Evolutionary conservation across 192 early-diverging fungal genomes (phyloP), one percentile per base, ranked within the genome.

Genomic region (Podila minutissima): DNA sequence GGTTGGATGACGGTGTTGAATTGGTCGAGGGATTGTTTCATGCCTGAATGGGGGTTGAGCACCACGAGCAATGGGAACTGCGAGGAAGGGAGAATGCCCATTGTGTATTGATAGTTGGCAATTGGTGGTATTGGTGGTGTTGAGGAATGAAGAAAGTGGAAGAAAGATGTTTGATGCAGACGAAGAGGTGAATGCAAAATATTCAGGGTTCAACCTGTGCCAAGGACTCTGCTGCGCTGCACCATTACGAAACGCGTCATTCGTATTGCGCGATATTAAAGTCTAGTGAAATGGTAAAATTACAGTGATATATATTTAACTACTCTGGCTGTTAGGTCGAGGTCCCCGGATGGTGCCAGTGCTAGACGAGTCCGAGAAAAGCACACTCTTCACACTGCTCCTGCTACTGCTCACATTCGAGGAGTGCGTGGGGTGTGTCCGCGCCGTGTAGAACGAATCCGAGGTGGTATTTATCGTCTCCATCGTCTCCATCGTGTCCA

Each of bases 21-120:
- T n/a, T 67, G 37, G 4, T 64, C 64, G 29, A 61, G 51, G 12
- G 69, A 63, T 38, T 82, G 73, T 19, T 74, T 75, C 15, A 3
- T 51, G 46, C 86, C 86, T 2, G 86, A 76, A 51, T 67, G 12
- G 0, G 84, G 84, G 49, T 87, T 87, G 19, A 83, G 62, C 20
- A 87, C 67, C 8, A 85, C 82, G 31, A 73, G 62, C 7, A 85
- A 31, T 24, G 78, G 69, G 59, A 72, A 72, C 4, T 49, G 60
- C 41, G 64, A 29, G 10, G 74, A 65, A 33, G 74, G 35, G 46
- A 69, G 38, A 53, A 83, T 75, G 50, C 77, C 77, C 77, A 81
- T 46, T 46, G 41, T 46, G 7, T 28, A 10, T n/a, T 55, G 53
- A 24, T 11, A n/a, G 5, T 55, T 51, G 49, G 41, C 15, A 17